Evolutionary conservation across 2,329 filamentous ascomycete genomes (phyloP).

Genomic region (Sporothrix mexicana): DNA sequence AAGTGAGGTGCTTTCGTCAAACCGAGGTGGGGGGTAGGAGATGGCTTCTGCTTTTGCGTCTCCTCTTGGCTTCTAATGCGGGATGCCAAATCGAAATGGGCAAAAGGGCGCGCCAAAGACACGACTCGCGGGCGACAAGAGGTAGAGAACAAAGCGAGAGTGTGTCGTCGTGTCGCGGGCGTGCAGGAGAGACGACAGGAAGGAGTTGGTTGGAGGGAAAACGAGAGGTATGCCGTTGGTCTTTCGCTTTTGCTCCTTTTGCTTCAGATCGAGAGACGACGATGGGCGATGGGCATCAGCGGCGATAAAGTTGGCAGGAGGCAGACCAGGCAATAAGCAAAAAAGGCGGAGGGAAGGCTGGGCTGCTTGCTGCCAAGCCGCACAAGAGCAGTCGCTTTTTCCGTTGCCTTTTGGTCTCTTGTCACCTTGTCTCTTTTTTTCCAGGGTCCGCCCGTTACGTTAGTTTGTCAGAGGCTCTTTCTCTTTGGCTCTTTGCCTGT

Average conservation of each 20-base stretch:
- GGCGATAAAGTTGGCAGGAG: slow-evolving; percentile 19
- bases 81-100: not conserved
- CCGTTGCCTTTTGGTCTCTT: not conserved
- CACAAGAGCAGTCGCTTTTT: slow-evolving; percentile 10
- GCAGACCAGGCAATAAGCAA: slow-evolving; percentile 3
- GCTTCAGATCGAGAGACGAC: slow-evolving; percentile 2
- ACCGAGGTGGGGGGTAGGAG: slow-evolving; percentile 4
- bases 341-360: slow-evolving; percentile 21
- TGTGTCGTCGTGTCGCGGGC: slow-evolving; percentile 14
- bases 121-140: not conserved
- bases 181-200: not conserved
- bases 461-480: not conserved
- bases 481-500: too few species aligned
- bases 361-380: slow-evolving; percentile 25
- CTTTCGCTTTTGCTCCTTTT: not conserved
- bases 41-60: not conserved
- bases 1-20: not conserved
- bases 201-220: not conserved
- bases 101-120: slow-evolving; percentile 8
- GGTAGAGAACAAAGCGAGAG: not conserved
- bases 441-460: slow-evolving; percentile 12
- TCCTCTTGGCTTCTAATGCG: too few species aligned
- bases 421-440: not conserved
- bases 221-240: not conserved
- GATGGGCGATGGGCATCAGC: slow-evolving; percentile 12